Evolutionary conservation across 805 yeast genomes (phyloP), one percentile per base, ranked within the genome.

Genomic region (Yarrowia porcina): DNA sequence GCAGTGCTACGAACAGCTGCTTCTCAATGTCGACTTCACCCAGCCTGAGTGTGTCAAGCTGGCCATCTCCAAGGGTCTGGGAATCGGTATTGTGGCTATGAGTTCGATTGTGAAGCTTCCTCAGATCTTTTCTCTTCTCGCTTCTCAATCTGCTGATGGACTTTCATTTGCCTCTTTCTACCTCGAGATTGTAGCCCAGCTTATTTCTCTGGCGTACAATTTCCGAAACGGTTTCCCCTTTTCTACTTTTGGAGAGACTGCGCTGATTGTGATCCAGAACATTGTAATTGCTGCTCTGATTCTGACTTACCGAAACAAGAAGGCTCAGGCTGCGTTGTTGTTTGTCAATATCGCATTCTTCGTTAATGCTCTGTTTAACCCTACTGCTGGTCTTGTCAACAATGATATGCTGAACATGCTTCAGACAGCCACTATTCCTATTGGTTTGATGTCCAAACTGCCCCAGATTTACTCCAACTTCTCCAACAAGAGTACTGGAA

Each of bases 41-140:
- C 21, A 61, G 18, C 68, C 71, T 11, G 66, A 67, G 9, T 70
- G 76, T 32, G 56, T 74, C 17, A 69, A 71, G 38, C 64, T 64
- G 11, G 74, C 75, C 17, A 49, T 76, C 21, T 67, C 76, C 11
- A 74, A 74, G 61, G 68, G 74, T 0, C 59, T 78, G 23, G 73
- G 78, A 25, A 60, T 75, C 35, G 79, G 75, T 6, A 75, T 78
- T 32, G 72, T 78, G 39, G 66, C 70, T 1, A 69, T 74, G 50
- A 73, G 79, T 2, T 71, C 78, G 2, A 67, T 76, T 20, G 74
- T 77, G 39, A 78, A 78, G 64, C 65, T 79, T 0, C 81, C 82
- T 8, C 81, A 79, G 67, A 74, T 78, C 50, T n/a, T 71, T 11
- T 68, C 72, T 44, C 70, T 78, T 35, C 39, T 78, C 23, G 60